Evolutionary conservation across 129 eudicot species (phyloP), one percentile per base, ranked within the genome.

Genomic region (Helianthus tuberosus): DNA sequence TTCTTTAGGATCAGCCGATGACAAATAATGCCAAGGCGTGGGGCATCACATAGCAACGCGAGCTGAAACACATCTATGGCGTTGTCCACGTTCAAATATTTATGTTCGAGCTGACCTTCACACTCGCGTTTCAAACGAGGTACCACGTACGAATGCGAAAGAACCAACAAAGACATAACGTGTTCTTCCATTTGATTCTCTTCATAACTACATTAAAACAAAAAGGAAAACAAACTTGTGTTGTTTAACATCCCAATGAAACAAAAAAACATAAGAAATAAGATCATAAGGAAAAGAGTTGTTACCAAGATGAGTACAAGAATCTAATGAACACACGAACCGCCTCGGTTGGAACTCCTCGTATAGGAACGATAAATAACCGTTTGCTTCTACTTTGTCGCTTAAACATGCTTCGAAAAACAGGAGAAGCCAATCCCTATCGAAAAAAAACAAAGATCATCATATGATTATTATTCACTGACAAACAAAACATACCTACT

Each of bases 351-450:
- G 96, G 87, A 64, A 80, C 99, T 7, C 99, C 99, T 10, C 73
- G 83, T 11, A 95, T 87, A 11, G 90, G 73, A 68, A 95, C 77
- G 16, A 88, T 69, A 64, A 81, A 84, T 14, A 44, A 66, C 47
- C 64, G 77, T 36, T 72, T 77, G 16, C 41, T 71, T 17, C 79
- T 51, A 66, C 79, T 85, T 43, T 80, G 76, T 74, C 79, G 82
- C 77, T 75, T 89, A 69, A 95, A 52, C 85, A 91, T 87, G 68
- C 69, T 36, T 74, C 84, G 84, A 9, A 95, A 81, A 6, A 95
- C 97, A 6, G 97, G 96, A 64, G 99, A 95, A 75, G 87, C 92
- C 58, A 85, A 60, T 3, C 99, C 99, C 99, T 95, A 67, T 58
- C 23, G 8, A 5, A 64, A 0, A 7, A 59, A 48, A 48, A 35